Base-by-base conservation (phyloP, 192 early-diverging fungal genomes). In the Chytriomyces sp. region DNA sequence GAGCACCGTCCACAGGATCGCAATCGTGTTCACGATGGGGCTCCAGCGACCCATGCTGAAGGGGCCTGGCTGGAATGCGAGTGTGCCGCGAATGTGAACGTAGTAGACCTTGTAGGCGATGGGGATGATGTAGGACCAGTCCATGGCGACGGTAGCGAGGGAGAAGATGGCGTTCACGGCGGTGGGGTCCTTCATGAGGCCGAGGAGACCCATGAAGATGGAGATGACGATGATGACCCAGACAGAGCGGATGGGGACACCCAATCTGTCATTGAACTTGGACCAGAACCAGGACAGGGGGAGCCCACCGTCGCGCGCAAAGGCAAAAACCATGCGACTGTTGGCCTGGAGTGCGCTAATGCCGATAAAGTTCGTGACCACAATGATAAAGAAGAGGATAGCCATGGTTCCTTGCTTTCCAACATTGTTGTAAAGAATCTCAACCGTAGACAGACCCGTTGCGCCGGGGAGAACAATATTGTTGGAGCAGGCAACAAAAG, bases 271-370 rank as follows among this genome's bases (percentile, higher is more conserved):
- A 75, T 86, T 72, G 32, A 85, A 61, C 28, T 72, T 58, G 49
- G 52, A 25, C 66, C 68, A 79, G 71, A 75, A 78, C 8, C 22
- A 39, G 34, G 78, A 81, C 33, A 55, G 58, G 33, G 85, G 82
- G 39, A 86, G 72, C 25, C 77, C 80, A 26, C 77, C 76, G 72
- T 86, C 84, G 52, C 84, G 80, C 63, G 82, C 75, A 64, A 86
- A 82, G 6, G 85, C 80, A 64, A 85, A 86, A 25, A 85, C 70
- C 78, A 78, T 81, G 44, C 83, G 70, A 25, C 78, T 78, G 74
- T 81, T 83, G 49, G 83, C 76, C 22, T 78, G 72, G 37, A 82
- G 63, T 22, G 80, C 73, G 30, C 60, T 69, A 40, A 85, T 72
- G n/a, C 80, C 76, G 54, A 77, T 77, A 37, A 68, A 52, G 68